Evolutionary conservation across 2,329 filamentous ascomycete species (phyloP), one percentile per base, ranked within the genome.

Genomic region (Venturia oleaginea): DNA sequence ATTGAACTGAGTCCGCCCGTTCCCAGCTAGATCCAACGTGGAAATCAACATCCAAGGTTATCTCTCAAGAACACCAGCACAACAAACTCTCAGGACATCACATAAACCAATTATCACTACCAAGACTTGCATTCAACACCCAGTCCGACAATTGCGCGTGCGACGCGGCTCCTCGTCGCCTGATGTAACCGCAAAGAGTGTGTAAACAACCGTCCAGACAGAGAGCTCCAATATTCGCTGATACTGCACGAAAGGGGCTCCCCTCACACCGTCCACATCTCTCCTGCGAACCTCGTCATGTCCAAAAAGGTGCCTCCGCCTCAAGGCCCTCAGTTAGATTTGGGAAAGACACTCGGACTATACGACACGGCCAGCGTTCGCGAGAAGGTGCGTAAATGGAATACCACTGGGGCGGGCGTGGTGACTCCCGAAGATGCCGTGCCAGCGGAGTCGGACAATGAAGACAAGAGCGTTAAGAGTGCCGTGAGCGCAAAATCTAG

Each of bases 321-420:
- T 10, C 30, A 60, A 40, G 34, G 59, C 11, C 59, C 34, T 5
- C 59, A 62, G 77, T 59, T 76, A 74, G 17, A 71, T 71, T 73
- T 75, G 55, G 82, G 84, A 69, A 85, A 85, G 83, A 82, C 82
- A 62, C 79, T 86, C 68, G 83, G 84, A 82, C 62, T 81, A 76
- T 72, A 85, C 78, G 75, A 80, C 79, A 76, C 84, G 78, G 71
- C 89, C 85, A 0, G 42, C 27, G 64, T 65, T 38, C 43, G 83
- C 83, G 88, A 90, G 68, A 86, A 92, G 70, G 90, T 96, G 63
- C 88, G 87, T 69, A 84, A 87, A 75, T 96, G 92, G 92, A 91
- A 96, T 75, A 88, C 88, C 71, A 81, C 87, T 68, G 91, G 89
- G 71, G 89, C 87, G 40, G 83, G 83, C 6, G 87, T 86, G 32